phyloP scores from a whole-genome alignment of 352 stramenopile genomes.

The Phytophthora pisi region DNA sequence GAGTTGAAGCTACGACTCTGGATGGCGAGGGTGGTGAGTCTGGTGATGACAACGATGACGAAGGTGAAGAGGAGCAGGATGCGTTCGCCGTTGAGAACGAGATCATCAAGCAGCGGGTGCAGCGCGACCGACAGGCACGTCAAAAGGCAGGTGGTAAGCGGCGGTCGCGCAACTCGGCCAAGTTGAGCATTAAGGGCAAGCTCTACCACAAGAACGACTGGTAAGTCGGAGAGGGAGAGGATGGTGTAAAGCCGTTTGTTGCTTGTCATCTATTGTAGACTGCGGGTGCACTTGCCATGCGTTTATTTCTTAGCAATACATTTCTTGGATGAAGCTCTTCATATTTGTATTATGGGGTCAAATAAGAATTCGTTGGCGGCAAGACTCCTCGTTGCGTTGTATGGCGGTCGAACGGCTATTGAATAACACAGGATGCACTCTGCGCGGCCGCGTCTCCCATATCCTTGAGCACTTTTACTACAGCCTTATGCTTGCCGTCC shows the following conservation, averaged over 20 bases:
- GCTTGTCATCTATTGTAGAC: constrained; percentile 19
- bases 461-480: constrained; percentile 93
- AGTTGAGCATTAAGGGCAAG: constrained; percentile 88
- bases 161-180: constrained; percentile 76
- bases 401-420: constrained; percentile 46
- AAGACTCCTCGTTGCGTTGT: constrained; percentile 13
- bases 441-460: constrained; percentile 90
- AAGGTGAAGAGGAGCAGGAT: constrained; percentile 46
- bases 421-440: constrained; percentile 86
- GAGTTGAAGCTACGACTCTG: constrained; percentile 41
- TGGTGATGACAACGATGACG: constrained; percentile 39
- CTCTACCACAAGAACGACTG: constrained; percentile 85
- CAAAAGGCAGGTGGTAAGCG: constrained; percentile 65
- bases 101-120: constrained; percentile 83
- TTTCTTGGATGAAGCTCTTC: constrained; percentile 37
- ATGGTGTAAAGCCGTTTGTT: background rate
- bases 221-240: constrained; percentile 32
- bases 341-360: constrained; percentile 47
- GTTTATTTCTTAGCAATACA: constrained; percentile 27
- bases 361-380: constrained; percentile 32
- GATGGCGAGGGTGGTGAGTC: constrained; percentile 21
- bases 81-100: constrained; percentile 63
- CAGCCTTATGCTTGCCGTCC: constrained; percentile 92
- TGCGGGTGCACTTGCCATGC: constrained; percentile 1
- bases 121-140: constrained; percentile 66